These are phyloP conservation scores for Hypoxylon sp. DNA, from an alignment of 2,329 filamentous ascomycete genomes.

Conservation along the genomic window DNA sequence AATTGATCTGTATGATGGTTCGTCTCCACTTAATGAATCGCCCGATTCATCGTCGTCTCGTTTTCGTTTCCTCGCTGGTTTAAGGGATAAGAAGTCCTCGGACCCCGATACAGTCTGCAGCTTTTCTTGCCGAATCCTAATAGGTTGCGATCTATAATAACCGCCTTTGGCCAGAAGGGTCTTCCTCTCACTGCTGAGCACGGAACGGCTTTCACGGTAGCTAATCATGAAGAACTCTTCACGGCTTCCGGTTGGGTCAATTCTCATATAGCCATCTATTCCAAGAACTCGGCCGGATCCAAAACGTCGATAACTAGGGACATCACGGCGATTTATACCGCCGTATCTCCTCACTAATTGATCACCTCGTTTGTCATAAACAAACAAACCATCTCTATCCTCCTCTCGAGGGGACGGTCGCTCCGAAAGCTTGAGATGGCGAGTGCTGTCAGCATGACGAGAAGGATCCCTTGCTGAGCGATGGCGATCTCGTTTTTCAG, in stretches of 20 bases:
- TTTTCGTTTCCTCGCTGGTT: slow-evolving; percentile 58
- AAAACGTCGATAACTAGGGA: slow-evolving; percentile 77
- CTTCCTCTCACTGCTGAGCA: slow-evolving; percentile 60
- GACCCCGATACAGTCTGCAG: slow-evolving; percentile 43
- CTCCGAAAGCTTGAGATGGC: slow-evolving; percentile 25
- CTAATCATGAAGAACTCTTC: slow-evolving; percentile 65
- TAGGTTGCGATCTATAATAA: slow-evolving; percentile 53
- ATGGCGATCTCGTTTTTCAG: slow-evolving; percentile 18
- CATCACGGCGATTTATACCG: slow-evolving; percentile 74
- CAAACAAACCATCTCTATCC: slow-evolving; percentile 57
- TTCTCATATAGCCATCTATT: slow-evolving; percentile 66
- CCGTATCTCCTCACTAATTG: slow-evolving; percentile 80
- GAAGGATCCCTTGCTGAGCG: slow-evolving; percentile 21
- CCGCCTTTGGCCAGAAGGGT: slow-evolving; percentile 59
- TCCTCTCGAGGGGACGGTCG: slow-evolving; percentile 22
- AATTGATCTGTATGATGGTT: slow-evolving; percentile 73
- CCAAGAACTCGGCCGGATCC: slow-evolving; percentile 80
- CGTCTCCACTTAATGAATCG: slow-evolving; percentile 60
- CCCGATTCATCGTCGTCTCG: slow-evolving; percentile 46
- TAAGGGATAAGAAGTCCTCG: slow-evolving; percentile 64
- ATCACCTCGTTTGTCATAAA: slow-evolving; percentile 82
- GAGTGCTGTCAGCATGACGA: slow-evolving; percentile 14
- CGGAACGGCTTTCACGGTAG: slow-evolving; percentile 57
- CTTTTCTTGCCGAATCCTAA: slow-evolving; percentile 55
- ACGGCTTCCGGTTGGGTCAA: slow-evolving; percentile 73